Conservation (phyloP, 2,329 filamentous ascomycete species). For the Xylariomycetidae sp. region DNA sequence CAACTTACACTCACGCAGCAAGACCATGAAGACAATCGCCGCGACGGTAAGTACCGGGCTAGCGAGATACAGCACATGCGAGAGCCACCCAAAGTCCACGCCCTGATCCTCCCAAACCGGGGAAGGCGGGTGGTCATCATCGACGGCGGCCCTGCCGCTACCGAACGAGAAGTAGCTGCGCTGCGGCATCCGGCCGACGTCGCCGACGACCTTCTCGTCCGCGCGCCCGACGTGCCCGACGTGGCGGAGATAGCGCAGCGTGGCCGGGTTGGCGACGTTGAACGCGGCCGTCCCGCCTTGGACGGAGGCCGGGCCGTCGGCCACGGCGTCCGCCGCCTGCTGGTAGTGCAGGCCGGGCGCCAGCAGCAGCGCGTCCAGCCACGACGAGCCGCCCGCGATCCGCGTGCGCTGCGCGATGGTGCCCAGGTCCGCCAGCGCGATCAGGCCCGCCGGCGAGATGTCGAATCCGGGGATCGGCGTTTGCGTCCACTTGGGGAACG, state of each 20-base stretch:
- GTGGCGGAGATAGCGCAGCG: constrained; percentile 47
- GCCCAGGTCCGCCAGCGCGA: constrained; percentile 53
- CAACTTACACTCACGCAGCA: constrained; percentile 39
- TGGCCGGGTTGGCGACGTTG: constrained; percentile 44
- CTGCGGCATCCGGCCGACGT: constrained; percentile 50
- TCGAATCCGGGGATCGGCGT: constrained; percentile 39
- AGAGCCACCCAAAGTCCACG: constrained; percentile 38
- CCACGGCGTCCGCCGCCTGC: constrained; percentile 46
- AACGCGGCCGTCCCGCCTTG: constrained; percentile 27
- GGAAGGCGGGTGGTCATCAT: constrained; percentile 17
- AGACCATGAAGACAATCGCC: constrained; percentile 37
- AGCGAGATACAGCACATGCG: constrained; percentile 42
- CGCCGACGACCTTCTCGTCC: constrained; percentile 49
- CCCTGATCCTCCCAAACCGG: constrained; percentile 25
- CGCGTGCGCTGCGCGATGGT: constrained; percentile 51
- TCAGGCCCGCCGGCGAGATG: constrained; percentile 46
- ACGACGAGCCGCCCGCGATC: constrained; percentile 49
- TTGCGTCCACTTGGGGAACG: constrained; percentile 36
- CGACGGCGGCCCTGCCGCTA: constrained; percentile 20
- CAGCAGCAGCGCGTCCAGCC: constrained; percentile 51
- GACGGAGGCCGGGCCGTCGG: constrained; percentile 28
- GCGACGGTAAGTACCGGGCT: constrained; percentile 40
- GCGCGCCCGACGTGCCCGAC: constrained; percentile 50
- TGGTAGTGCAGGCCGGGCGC: constrained; percentile 57
- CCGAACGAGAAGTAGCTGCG: constrained; percentile 17